Evolutionary conservation across 805 yeast species (phyloP), one percentile per base, ranked within the genome.

Genomic region (Nakazawaea anatomiae): DNA sequence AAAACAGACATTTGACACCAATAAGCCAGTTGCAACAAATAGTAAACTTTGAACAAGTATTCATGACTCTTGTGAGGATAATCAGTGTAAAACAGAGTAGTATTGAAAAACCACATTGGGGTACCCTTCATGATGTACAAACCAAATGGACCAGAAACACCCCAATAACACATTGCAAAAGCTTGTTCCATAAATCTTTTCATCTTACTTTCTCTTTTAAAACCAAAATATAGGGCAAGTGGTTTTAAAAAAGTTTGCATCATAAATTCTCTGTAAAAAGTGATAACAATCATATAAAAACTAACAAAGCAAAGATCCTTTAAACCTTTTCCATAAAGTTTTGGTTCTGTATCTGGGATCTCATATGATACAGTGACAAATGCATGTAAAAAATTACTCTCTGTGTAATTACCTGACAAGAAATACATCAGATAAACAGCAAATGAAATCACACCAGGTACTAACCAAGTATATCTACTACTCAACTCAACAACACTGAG

Each of bases 1-100:
- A 94, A 87, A 40, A 87, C 82, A 1, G 95, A 84, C 70, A 94
- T 99, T 72, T 94, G 99, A 27, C 90, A 83, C 99, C 99, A 94
- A 68, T 89, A 94, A 4, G 97, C 87, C 5, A 98, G 97, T 71
- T 94, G 98, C 41, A 87, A 82, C 54, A 94, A 73, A 66, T 94
- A 94, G 64, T 86, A 94, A 11, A 82, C 66, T 71, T 94, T 94
- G 73, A 87, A 86, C 51, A 75, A 72, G 54, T 72, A 76, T 51
- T 79, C 85, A 62, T 87, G 87, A 35, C 85, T 75, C 54, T 78
- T 74, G 70, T 94, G 98, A 6, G 99, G 99, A 66, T 85, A 92
- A 29, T 79, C 71, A 53, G 66, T 76, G 68, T 89, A 94, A 74
- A 92, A 87, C 38, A 88, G 82, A 4, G 81, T 73, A 3, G 97